Evolutionary conservation across 2,329 filamentous ascomycete genomes (phyloP).

Genomic region (Metarhizium robertsii): DNA sequence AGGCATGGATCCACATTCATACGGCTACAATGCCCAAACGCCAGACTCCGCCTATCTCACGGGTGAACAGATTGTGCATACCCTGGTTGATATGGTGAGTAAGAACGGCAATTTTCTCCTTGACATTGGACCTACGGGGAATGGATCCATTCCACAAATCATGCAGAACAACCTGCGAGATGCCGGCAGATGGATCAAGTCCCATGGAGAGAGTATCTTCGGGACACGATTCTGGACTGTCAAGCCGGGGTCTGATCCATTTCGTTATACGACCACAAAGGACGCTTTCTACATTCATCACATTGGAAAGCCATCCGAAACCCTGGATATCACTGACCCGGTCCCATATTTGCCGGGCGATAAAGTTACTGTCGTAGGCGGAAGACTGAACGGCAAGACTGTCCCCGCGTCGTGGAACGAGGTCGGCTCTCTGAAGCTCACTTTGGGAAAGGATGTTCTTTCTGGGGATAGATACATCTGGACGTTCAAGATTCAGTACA

Average conservation of each 20-base stretch:
- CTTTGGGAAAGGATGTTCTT: conserved; percentile 19
- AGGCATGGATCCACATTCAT: conserved; percentile 50
- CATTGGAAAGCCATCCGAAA: conserved; percentile 31
- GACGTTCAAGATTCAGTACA: conserved; percentile 16
- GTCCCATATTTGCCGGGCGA: conserved; percentile 38
- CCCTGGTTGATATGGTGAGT: conserved; percentile 39
- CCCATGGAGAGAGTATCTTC: conserved; percentile 44
- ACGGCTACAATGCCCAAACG: conserved; percentile 49
- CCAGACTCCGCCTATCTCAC: conserved; percentile 35
- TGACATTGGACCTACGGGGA: conserved; percentile 43
- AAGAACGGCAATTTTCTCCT: conserved; percentile 48
- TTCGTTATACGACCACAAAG: conserved; percentile 40
- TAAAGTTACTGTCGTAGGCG: conserved; percentile 33
- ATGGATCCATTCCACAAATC: conserved; percentile 41
- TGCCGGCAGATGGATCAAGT: conserved; percentile 44
- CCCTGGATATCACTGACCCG: conserved; percentile 29
- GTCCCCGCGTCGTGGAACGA: conserved; percentile 11
- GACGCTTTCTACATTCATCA: conserved; percentile 43
- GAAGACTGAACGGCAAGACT: conserved; percentile 11
- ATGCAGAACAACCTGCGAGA: conserved; percentile 36
- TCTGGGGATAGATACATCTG: conserved; percentile 27
- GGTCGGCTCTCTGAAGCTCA: conserved; percentile 19
- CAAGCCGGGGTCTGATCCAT: conserved; percentile 1
- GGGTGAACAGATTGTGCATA: conserved; percentile 28
- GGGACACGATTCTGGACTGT: conserved; percentile 42